Evolutionary conservation across 352 stramenopile genomes (phyloP).

Genomic region (Globisporangium echinulatum): DNA sequence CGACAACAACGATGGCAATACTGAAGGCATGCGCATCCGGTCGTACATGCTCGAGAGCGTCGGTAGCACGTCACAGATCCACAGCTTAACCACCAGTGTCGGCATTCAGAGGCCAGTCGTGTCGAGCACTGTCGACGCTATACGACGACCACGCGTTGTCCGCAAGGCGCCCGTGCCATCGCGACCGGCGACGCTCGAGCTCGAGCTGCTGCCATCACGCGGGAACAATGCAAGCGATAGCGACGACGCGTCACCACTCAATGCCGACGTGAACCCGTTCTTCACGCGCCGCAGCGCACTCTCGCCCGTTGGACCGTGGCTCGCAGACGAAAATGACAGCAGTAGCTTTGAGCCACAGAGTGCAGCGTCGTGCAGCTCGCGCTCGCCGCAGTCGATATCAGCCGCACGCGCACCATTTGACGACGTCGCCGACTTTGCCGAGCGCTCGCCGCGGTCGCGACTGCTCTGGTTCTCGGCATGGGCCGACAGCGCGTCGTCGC

Average conservation of each 20-base stretch:
- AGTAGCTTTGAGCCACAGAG: conserved; percentile 7
- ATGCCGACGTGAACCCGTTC: conserved; percentile 10
- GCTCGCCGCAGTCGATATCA: background rate
- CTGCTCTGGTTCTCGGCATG: conserved; percentile 60
- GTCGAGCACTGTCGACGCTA: background rate
- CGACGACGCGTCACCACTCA: conserved; percentile 1
- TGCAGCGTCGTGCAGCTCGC: background rate
- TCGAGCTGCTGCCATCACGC: background rate
- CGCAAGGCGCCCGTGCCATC: background rate
- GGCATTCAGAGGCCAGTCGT: background rate
- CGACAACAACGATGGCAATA: background rate
- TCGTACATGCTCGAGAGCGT: conserved; percentile 5
- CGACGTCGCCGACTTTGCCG: conserved; percentile 11
- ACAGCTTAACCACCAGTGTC: conserved; percentile 1
- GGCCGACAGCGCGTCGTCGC: conserved; percentile 11
- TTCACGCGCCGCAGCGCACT: conserved; percentile 8
- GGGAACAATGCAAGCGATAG: conserved; percentile 9
- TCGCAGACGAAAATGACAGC: conserved; percentile 11
- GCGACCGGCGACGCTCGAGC: background rate
- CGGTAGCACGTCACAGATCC: background rate
- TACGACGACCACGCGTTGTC: background rate
- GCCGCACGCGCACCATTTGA: conserved; percentile 1
- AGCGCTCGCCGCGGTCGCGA: conserved; percentile 50
- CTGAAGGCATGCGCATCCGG: conserved; percentile 10
- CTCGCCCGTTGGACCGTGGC: conserved; percentile 52